Base-by-base conservation (phyloP, 495 filamentous ascomycete genomes). In the Hyaloscypha bicolor region DNA sequence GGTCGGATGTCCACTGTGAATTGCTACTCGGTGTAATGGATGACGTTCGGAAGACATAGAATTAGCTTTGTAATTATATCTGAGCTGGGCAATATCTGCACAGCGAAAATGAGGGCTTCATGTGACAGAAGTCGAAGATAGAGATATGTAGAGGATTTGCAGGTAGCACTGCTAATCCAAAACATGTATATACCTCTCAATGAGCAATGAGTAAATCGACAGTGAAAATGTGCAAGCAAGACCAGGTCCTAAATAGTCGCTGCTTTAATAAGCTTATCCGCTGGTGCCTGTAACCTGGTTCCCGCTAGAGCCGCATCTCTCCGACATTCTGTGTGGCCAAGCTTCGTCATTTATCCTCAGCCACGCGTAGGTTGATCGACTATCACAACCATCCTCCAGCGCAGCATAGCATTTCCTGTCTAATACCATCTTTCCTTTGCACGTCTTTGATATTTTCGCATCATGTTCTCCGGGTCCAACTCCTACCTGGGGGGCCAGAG, bases 391-490 rank as follows among this genome's bases (percentile, higher is more conserved):
- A 48, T 48, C 33, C 61, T 4, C 12, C 33, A 31, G 31, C 31
- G 19, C n/a, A 4, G 32, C 30, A 32, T 31, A 14, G 19, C 32
- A 29, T 57, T 65, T 53, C 39, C 55, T 58, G 14, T 48, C 42
- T 53, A 25, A 37, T 39, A 25, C 39, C 21, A 53, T 60, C 37
- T 58, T 63, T 63, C 61, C 45, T 63, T 63, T 63, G 42, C 63
- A 33, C 19, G 25, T 57, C 55, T 61, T 42, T 33, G 32, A 48
- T 6, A 19, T 39, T 39, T 66, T 31, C 62, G 21, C 62, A 71
- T 61, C 80, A 97, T 97, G 93, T 97, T 89, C 81, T 94, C 93
- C 52, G 91, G 90, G 74, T 91, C 93, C 66, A 93, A 89, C 82
- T 89, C 91, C 59, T 96, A 88, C 76, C 82, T 95, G 68, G 91